Evolutionary conservation across 2,329 filamentous ascomycete genomes (phyloP).

Genomic region (Chaetomium sp.): DNA sequence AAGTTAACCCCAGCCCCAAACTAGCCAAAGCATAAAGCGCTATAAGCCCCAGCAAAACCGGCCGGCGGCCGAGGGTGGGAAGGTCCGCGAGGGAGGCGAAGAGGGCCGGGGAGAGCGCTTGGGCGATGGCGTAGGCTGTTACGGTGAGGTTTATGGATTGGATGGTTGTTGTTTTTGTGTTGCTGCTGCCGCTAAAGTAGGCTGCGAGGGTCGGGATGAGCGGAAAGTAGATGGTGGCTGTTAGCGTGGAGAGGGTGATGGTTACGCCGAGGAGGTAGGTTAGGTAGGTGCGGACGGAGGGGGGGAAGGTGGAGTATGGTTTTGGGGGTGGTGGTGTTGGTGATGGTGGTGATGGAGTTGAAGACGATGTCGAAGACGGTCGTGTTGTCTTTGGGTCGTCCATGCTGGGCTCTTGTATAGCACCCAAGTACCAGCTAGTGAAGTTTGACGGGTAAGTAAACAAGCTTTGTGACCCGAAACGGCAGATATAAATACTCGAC

Average conservation of each 20-base stretch:
- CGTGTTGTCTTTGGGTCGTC: too few species aligned
- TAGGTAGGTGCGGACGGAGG: background rate
- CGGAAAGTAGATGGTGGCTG: constrained; percentile 40
- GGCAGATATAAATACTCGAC: too few species aligned
- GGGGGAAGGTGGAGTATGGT: constrained; percentile 3
- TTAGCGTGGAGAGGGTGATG: constrained; percentile 12
- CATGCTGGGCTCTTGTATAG: too few species aligned
- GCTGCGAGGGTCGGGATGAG: constrained; percentile 28
- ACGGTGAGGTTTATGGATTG: constrained; percentile 36
- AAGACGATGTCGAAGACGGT: too few species aligned
- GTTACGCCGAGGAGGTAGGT: constrained; percentile 10
- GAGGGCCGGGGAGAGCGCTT: constrained; percentile 50
- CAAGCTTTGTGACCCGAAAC: too few species aligned
- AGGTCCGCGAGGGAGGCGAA: constrained; percentile 51
- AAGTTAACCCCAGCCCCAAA: constrained; percentile 35
- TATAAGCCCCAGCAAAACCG: constrained; percentile 50
- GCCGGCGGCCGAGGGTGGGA: constrained; percentile 41
- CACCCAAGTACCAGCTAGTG: too few species aligned
- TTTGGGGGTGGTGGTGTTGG: background rate
- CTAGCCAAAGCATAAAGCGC: constrained; percentile 47
- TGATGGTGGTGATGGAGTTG: too few species aligned
- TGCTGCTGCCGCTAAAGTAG: constrained; percentile 12
- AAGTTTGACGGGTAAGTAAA: too few species aligned
- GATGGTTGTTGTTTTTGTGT: constrained; percentile 4
- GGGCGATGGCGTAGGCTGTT: constrained; percentile 53